Base-by-base conservation (phyloP, 2,329 filamentous ascomycete species). In the Botrytis squamosa region DNA sequence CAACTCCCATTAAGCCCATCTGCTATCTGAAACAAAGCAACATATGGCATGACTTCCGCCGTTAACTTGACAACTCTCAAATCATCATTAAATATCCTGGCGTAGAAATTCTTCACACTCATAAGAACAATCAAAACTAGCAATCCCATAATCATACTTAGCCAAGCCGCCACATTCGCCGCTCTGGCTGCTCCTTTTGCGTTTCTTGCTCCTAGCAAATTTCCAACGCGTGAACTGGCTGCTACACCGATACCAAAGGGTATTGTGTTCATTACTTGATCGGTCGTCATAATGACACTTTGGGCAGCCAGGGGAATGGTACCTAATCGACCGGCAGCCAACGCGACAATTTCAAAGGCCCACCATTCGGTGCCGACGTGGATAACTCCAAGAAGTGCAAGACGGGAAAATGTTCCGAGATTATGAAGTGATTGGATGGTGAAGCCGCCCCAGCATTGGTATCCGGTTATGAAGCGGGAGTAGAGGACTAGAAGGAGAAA, bases 311-410 rank as follows among this genome's bases (percentile, higher is more conserved):
- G 86, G 0, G 93, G 88, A 49, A 94, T 88, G 0, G 92, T 95
- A 5, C 94, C 94, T 0, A 97, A 87, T 52, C 91, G 88, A 1
- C 94, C 94, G 8, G 94, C 93, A 2, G 92, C 93, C 0, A 97
- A 87, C 1, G 93, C 93, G 2, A 97, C 93, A 77, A 97, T 95
- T 82, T 97, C 94, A 78, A 97, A 97, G 0, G 94, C 94, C 94
- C 94, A 97, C 94, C 93, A 97, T 82, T 97, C 94, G 0, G 93
- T 96, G 5, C 93, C 94, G 8, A 97, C 92, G 76, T 97, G 94
- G 5, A 97, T 83, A 60, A 97, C 86, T 0, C 94, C 94, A 0
- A 97, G 85, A 22, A 92, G 82, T 0, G 94, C 93, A 5, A 97
- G 88, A 16, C 90, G 89, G 1, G 92, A 86, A 80, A 97, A 97